A percentile compares a stretch with the other conserved stretches of the same genome.
These are phyloP conservation scores for Aspergillus pseudoterreus DNA, from an alignment of 2,329 filamentous ascomycete genomes.

Conservation along the genomic window DNA sequence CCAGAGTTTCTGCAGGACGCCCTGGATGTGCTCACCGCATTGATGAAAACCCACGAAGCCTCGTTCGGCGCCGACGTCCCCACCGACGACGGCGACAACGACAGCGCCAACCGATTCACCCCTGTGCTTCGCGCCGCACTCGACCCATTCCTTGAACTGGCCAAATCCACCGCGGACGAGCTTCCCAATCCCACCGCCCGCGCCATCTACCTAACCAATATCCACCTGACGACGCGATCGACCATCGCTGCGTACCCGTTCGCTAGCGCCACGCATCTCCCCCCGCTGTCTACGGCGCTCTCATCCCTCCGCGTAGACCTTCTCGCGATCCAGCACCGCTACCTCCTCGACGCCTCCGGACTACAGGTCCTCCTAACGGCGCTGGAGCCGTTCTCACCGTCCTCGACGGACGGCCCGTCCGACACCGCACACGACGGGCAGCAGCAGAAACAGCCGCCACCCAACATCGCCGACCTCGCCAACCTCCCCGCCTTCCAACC, in stretches of 20 bases:
- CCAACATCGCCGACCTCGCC: slow-evolving; percentile 54
- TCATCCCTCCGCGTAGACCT: slow-evolving; percentile 50
- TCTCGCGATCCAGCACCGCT: slow-evolving; percentile 64
- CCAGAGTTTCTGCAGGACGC: slow-evolving; percentile 79
- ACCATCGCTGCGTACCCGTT: slow-evolving; percentile 52
- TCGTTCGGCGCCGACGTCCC: slow-evolving; percentile 54
- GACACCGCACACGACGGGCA: slow-evolving; percentile 10
- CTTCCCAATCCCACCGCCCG: slow-evolving; percentile 36
- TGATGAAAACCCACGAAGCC: slow-evolving; percentile 84
- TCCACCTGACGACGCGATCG: slow-evolving; percentile 39
- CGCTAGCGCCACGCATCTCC: slow-evolving; percentile 57
- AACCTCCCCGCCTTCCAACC: slow-evolving; percentile 57
- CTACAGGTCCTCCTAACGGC: slow-evolving; percentile 61
- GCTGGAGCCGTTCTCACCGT: slow-evolving; percentile 43
- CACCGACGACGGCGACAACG: slow-evolving; percentile 49
- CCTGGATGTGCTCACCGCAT: slow-evolving; percentile 69
- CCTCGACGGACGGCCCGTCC: not conserved
- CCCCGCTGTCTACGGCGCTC: slow-evolving; percentile 53
- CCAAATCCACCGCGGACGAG: slow-evolving; percentile 49
- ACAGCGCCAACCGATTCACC: slow-evolving; percentile 67
- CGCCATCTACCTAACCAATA: slow-evolving; percentile 50
- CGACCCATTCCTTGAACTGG: slow-evolving; percentile 75
- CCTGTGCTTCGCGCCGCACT: slow-evolving; percentile 73
- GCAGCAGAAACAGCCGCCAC: slow-evolving; percentile 29
- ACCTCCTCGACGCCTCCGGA: slow-evolving; percentile 72